Base-by-base conservation (phyloP, 345 rosid genomes). In the Eucalyptus marginata region DNA sequence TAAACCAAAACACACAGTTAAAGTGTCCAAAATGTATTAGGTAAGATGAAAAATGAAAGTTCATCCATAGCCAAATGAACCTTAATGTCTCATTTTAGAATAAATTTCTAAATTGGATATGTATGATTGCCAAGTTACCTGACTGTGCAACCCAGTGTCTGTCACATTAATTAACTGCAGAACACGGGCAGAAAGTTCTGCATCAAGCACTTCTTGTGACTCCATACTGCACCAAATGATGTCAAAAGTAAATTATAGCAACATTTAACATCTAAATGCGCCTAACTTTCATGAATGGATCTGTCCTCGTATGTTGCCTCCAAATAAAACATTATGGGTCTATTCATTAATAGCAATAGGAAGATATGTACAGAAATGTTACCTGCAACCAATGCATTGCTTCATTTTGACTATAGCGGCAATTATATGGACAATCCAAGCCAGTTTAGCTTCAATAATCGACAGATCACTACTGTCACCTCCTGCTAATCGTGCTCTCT, bases 111-210 rank as follows among this genome's bases (percentile, higher is more conserved):
- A 40, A 40, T 22, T 76, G 46, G 50, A 10, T 62, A 71, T 36
- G 16, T 40, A 47, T 36, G 46, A 76, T 52, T 18, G 58, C 18
- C 40, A 62, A 44, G 59, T 81, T 83, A 87, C 71, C 98, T 97
- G 99, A 91, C 93, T 91, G 90, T 96, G 99, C 49, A 94, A 92
- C 90, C 99, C 99, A 94, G 96, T 96, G 90, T 98, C 99, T 87
- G 95, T 95, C 90, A 98, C 95, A 91, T 94, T 95, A 87, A 97
- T 96, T 90, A 98, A 93, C 93, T 94, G 98, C 94, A 98, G 91
- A 92, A 98, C 96, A 91, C 99, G 99, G 89, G 99, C 99, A 76
- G 99, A 96, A 90, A 98, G 99, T 92, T 98, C 99, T 15, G 99
- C 99, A 93, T 98, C 99, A 90, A 98, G 96, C 90, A 95, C 94